phyloP scores from a whole-genome alignment of 257 asterid species.

The Solanum sparsipilum region DNA sequence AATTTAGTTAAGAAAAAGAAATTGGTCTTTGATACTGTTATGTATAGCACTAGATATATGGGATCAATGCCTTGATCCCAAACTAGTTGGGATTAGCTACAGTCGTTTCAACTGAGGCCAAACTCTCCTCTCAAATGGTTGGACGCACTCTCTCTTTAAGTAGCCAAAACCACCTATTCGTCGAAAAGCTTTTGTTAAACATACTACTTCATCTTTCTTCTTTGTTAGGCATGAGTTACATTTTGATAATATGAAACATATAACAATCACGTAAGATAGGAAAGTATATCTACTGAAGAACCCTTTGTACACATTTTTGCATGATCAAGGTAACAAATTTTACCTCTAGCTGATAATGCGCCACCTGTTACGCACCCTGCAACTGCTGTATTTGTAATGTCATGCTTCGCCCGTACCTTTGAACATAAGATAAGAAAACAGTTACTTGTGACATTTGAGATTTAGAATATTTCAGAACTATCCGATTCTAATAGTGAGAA shows the following conservation, averaged over 20 bases:
- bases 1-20: not conserved
- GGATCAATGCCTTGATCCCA: not conserved
- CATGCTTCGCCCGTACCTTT: constrained; percentile 92
- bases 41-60: not conserved
- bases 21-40: not conserved
- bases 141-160: not conserved
- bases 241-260: not conserved
- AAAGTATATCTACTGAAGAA: not conserved
- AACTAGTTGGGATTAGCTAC: not conserved
- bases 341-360: constrained; percentile 77
- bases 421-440: constrained; percentile 9
- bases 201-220: not conserved
- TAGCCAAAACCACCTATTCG: not conserved
- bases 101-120: not conserved
- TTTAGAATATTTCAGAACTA: not conserved
- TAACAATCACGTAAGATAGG: not conserved
- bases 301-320: not conserved
- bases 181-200: not conserved
- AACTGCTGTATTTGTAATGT: constrained; percentile 73
- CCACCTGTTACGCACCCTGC: constrained; percentile 96
- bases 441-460: not conserved
- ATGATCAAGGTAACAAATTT: not conserved
- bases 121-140: not conserved
- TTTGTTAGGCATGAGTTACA: not conserved
- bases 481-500: not conserved